A percentile compares a stretch with the other conserved stretches of the same genome.
phyloP scores from a whole-genome alignment of 352 stramenopile genomes.

The Phytophthora fragariaefolia region DNA sequence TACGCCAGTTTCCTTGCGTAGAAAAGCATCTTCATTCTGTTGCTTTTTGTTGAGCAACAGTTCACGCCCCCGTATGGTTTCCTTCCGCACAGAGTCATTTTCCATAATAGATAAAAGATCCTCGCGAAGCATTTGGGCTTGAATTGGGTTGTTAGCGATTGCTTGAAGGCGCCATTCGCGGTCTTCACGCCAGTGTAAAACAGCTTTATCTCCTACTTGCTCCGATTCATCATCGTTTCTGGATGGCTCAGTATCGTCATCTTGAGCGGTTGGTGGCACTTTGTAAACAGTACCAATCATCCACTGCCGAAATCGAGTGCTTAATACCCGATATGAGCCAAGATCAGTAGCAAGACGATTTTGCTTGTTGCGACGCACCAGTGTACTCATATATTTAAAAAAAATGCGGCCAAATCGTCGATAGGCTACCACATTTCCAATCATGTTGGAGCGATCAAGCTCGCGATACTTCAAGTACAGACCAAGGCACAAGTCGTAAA shows the following conservation, averaged over 20 bases:
- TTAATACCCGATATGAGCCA: constrained; percentile 50
- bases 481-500: constrained; percentile 62
- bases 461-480: constrained; percentile 67
- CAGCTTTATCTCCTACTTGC: constrained; percentile 23
- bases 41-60: constrained; percentile 44
- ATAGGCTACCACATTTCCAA: constrained; percentile 64
- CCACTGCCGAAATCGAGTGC: constrained; percentile 53
- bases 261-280: constrained; percentile 14
- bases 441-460: constrained; percentile 56
- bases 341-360: constrained; percentile 62
- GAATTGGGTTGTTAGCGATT: constrained; percentile 49
- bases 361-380: constrained; percentile 43
- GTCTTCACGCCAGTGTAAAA: constrained; percentile 57
- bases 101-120: constrained; percentile 42
- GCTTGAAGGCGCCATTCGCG: constrained; percentile 54
- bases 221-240: constrained; percentile 21
- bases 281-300: constrained; percentile 48
- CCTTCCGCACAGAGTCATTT: constrained; percentile 41
- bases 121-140: constrained; percentile 39
- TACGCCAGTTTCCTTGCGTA: constrained; percentile 50
- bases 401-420: constrained; percentile 48
- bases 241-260: constrained; percentile 7
- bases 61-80: constrained; percentile 48
- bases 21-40: constrained; percentile 48
- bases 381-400: constrained; percentile 32